phyloP scores from a whole-genome alignment of 148 eudicot genomes.

The Polygonum aviculare region DNA sequence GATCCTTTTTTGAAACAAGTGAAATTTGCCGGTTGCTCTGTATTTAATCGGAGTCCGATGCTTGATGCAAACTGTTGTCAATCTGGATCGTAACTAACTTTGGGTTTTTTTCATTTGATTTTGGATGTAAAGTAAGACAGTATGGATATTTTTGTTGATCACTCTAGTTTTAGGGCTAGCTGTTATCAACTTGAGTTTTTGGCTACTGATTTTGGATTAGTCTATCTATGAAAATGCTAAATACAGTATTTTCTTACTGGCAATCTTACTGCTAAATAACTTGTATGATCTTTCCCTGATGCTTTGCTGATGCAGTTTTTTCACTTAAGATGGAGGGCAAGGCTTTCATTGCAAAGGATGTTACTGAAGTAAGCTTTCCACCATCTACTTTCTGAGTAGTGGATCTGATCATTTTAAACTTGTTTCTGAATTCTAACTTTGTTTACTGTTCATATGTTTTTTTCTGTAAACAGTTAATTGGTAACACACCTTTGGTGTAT shows the following conservation, averaged over 20 bases:
- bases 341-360: conserved; percentile 8
- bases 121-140: too few species aligned
- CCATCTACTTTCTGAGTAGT: neutral
- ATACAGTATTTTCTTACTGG: neutral
- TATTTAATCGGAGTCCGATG: neutral
- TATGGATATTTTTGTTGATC: too few species aligned
- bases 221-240: neutral
- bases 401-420: neutral
- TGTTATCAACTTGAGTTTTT: neutral
- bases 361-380: conserved; percentile 9
- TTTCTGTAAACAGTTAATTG: conserved; percentile 44
- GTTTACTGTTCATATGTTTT: neutral
- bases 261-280: neutral
- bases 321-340: neutral
- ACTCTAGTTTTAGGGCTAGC: neutral
- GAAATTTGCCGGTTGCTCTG: neutral
- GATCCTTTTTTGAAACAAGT: neutral
- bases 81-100: neutral
- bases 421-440: neutral
- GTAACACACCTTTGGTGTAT: conserved; percentile 81
- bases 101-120: neutral
- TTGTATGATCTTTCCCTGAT: neutral
- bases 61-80: neutral
- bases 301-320: conserved; percentile 1
- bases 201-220: neutral